phyloP scores from a whole-genome alignment of 345 rosid species.

The Aquilaria sinensis region DNA sequence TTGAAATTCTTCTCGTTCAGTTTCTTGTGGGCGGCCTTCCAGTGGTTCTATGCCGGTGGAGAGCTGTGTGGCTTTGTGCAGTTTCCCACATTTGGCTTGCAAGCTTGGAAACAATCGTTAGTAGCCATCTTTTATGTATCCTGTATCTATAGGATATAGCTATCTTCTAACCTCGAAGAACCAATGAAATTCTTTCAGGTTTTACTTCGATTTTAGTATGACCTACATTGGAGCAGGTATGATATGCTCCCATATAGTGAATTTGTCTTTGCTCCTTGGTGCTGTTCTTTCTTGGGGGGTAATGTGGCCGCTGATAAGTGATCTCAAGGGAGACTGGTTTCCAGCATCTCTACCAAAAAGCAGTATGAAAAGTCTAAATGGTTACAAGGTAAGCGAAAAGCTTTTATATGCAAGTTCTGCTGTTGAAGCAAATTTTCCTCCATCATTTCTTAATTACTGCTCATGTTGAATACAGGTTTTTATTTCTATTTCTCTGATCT shows the following conservation, averaged over 20 bases:
- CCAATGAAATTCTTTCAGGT: slow-evolving; percentile 40
- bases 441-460: background rate
- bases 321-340: slow-evolving; percentile 75
- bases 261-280: slow-evolving; percentile 82
- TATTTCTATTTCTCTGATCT: slow-evolving; percentile 71
- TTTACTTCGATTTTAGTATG: slow-evolving; percentile 85
- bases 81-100: slow-evolving; percentile 79
- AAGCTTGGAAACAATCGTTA: slow-evolving; percentile 77
- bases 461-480: slow-evolving; percentile 49
- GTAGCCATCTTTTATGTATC: slow-evolving; percentile 16
- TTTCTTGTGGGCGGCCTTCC: slow-evolving; percentile 82
- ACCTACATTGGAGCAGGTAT: slow-evolving; percentile 93
- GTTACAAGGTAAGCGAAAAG: slow-evolving; percentile 58
- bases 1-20: slow-evolving; percentile 55
- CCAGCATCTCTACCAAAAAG: slow-evolving; percentile 41
- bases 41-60: slow-evolving; percentile 82
- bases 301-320: slow-evolving; percentile 84
- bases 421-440: background rate
- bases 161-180: slow-evolving; percentile 8
- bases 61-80: slow-evolving; percentile 61
- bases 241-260: slow-evolving; percentile 95
- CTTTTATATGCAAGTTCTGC: background rate
- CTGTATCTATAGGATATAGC: background rate
- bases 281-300: slow-evolving; percentile 90
- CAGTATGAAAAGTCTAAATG: slow-evolving; percentile 85